Conservation (phyloP, 371 early-diverging fungal species). For the Rhizomucor pusillus region DNA sequence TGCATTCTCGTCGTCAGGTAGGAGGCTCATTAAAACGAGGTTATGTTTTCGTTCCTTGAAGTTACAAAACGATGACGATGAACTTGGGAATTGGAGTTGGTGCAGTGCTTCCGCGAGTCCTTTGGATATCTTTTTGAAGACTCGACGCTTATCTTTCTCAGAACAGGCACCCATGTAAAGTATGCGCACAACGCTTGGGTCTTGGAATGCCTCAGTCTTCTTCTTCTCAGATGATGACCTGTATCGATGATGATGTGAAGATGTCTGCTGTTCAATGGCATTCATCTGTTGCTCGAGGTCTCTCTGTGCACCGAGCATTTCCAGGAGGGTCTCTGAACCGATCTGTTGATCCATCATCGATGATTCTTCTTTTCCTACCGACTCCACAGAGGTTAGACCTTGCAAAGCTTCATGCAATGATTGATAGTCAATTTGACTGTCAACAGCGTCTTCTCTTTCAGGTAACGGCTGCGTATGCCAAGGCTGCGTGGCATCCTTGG, state of each 20-base stretch:
- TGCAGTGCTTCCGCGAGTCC: constrained; percentile 15
- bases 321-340: constrained; percentile 20
- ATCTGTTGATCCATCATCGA: constrained; percentile 11
- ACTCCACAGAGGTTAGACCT: neutral
- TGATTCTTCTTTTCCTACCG: neutral
- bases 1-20: constrained; percentile 13
- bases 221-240: neutral
- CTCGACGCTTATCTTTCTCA: constrained; percentile 24
- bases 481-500: too few species aligned
- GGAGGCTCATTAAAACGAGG: constrained; percentile 19
- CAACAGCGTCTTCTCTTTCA: too few species aligned
- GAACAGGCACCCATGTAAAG: constrained; percentile 39
- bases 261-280: constrained; percentile 21
- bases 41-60: constrained; percentile 41
- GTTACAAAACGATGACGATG: constrained; percentile 8
- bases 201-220: constrained; percentile 12
- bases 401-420: too few species aligned
- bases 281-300: constrained; percentile 25
- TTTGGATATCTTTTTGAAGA: constrained; percentile 34
- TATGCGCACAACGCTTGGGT: constrained; percentile 28
- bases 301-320: constrained; percentile 9
- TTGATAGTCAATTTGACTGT: too few species aligned
- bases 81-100: neutral
- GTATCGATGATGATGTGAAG: neutral
- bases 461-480: too few species aligned